Evolutionary conservation across 768 basidiomycete species (phyloP).

Genomic region (Mrakia hoshinonis): DNA sequence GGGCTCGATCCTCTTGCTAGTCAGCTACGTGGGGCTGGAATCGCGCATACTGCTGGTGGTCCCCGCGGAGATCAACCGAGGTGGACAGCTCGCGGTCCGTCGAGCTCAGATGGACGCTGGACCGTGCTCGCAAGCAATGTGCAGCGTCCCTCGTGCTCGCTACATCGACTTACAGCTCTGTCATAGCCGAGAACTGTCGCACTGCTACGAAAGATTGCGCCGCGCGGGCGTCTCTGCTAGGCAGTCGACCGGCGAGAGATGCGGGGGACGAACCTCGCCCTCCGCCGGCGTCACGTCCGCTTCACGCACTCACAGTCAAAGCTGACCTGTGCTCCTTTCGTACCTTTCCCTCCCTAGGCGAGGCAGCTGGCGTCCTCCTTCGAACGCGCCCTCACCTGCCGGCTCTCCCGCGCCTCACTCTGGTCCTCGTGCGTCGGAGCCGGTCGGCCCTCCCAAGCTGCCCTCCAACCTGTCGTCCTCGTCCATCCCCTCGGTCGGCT

Average conservation of each 20-base stretch:
- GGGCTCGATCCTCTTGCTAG: not conserved
- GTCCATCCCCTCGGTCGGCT: slow-evolving; percentile 2
- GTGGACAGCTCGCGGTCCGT: too few species aligned
- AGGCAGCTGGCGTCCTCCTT: slow-evolving; percentile 8
- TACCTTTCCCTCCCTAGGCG: not conserved
- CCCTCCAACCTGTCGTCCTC: slow-evolving; percentile 5
- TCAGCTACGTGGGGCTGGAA: too few species aligned
- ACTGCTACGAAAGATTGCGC: too few species aligned
- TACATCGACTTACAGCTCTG: too few species aligned
- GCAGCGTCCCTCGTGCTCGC: too few species aligned
- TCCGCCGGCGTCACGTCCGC: not conserved
- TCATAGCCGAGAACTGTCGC: too few species aligned
- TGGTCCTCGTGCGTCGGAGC: slow-evolving; percentile 7
- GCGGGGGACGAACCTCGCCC: not conserved
- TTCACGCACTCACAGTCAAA: not conserved
- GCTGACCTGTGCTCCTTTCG: not conserved
- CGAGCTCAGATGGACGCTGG: too few species aligned
- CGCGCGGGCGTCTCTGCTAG: too few species aligned
- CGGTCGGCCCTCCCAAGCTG: slow-evolving; percentile 2
- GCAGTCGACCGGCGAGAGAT: too few species aligned
- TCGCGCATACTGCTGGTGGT: too few species aligned
- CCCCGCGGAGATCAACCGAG: too few species aligned
- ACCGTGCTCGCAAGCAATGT: too few species aligned
- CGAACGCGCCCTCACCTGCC: not conserved
- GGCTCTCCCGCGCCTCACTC: not conserved